phyloP scores from a whole-genome alignment of 2,329 filamentous ascomycete species.

The Pyrenochaeta sp. region DNA sequence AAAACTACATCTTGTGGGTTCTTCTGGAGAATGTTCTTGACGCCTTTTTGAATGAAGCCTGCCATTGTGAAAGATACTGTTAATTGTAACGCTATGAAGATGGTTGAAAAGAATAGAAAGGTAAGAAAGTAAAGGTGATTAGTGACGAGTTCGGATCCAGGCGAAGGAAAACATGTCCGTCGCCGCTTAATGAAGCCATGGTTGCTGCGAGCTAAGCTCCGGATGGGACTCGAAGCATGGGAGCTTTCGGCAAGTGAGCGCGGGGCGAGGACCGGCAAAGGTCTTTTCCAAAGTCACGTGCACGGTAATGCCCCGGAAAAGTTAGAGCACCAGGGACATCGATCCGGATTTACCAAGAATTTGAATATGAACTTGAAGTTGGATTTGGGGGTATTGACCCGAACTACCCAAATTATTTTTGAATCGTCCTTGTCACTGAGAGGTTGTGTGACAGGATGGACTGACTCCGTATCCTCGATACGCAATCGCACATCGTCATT shows the following conservation, averaged over 20 bases:
- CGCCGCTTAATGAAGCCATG: constrained; percentile 28
- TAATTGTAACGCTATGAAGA: constrained; percentile 20
- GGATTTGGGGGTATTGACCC: constrained; percentile 14
- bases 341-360: too few relatives aligned
- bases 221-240: constrained; percentile 34
- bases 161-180: constrained; percentile 9
- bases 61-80: constrained; percentile 46
- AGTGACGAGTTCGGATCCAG: constrained; percentile 2
- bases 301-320: constrained; percentile 17
- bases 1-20: constrained; percentile 83
- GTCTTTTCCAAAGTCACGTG: constrained; percentile 28
- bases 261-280: constrained; percentile 36
- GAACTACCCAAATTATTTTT: constrained; percentile 11
- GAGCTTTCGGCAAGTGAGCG: constrained; percentile 47
- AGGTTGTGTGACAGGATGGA: background rate
- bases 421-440: background rate
- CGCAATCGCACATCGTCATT: background rate
- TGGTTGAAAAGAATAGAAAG: constrained; percentile 6
- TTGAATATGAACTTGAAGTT: constrained; percentile 5
- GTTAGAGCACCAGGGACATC: background rate
- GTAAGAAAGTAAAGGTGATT: constrained; percentile 1
- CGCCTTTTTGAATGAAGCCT: constrained; percentile 63
- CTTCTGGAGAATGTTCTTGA: constrained; percentile 80
- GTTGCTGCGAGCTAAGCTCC: constrained; percentile 30
- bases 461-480: constrained; percentile 2